phyloP scores from a whole-genome alignment of 345 rosid genomes.

The Eucalyptus sp. region DNA sequence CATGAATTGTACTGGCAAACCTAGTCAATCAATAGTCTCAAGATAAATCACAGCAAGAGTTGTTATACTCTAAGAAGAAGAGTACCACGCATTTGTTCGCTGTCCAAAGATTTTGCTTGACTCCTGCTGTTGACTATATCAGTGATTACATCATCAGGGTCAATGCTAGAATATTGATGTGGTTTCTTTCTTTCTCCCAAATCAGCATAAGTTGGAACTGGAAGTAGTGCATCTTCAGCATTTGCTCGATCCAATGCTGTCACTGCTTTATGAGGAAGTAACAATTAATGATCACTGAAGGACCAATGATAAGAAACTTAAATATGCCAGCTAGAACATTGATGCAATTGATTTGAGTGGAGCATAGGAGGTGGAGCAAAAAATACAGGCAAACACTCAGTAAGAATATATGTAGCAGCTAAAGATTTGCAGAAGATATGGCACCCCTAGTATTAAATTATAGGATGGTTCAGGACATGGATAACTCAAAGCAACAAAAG shows the following conservation, averaged over 20 bases:
- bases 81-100: not conserved
- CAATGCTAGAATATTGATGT: slow-evolving; percentile 4
- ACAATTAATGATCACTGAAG: not conserved
- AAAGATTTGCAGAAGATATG: not conserved
- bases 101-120: not conserved
- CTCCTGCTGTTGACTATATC: slow-evolving; percentile 26
- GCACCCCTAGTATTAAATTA: not conserved
- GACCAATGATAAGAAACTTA: not conserved
- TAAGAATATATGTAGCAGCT: not conserved
- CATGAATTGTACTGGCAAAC: not conserved
- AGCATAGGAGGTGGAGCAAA: not conserved
- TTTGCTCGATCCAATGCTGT: slow-evolving; percentile 81
- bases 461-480: not conserved
- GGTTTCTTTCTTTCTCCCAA: slow-evolving; percentile 19
- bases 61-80: not conserved
- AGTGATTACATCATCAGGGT: slow-evolving; percentile 26
- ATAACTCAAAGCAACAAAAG: not conserved
- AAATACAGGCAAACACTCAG: not conserved
- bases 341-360: not conserved
- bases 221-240: slow-evolving; percentile 80
- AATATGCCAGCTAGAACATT: not conserved
- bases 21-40: not conserved
- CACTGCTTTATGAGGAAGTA: slow-evolving; percentile 31
- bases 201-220: slow-evolving; percentile 49
- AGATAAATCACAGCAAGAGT: not conserved